Evolutionary conservation across 352 stramenopile species (phyloP).

Genomic region (Phytophthora podocarpi): DNA sequence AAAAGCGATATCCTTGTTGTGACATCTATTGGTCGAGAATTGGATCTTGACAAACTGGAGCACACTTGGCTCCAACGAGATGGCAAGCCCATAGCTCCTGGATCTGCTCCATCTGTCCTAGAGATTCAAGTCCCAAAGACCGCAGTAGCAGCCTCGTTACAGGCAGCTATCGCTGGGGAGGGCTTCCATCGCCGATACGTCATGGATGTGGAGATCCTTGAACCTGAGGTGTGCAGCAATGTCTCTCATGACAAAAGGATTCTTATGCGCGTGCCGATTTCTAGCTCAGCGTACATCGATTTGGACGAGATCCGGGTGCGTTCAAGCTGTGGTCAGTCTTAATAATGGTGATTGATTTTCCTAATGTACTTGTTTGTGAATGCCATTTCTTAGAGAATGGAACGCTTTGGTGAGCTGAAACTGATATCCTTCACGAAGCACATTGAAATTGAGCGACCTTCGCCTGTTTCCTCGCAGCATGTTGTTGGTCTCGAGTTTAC

Average conservation of each 20-base stretch:
- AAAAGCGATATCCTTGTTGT: slow-evolving; percentile 16
- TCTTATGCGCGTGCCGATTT: slow-evolving; percentile 46
- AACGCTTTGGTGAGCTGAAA: slow-evolving; percentile 53
- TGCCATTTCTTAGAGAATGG: slow-evolving; percentile 44
- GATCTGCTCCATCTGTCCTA: not conserved
- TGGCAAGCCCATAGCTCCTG: not conserved
- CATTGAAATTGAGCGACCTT: slow-evolving; percentile 70
- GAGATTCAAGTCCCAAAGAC: slow-evolving; percentile 4
- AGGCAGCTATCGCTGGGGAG: slow-evolving; percentile 32
- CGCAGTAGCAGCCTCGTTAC: slow-evolving; percentile 24
- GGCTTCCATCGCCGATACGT: slow-evolving; percentile 54
- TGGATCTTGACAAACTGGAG: slow-evolving; percentile 19
- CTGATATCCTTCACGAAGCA: slow-evolving; percentile 57
- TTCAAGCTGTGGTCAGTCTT: not conserved
- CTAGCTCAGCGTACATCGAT: slow-evolving; percentile 51
- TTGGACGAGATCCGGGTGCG: slow-evolving; percentile 61
- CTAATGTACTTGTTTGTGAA: not conserved
- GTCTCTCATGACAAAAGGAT: slow-evolving; percentile 21
- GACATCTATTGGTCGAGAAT: slow-evolving; percentile 13
- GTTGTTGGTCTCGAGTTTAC: slow-evolving; percentile 51
- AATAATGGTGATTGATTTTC: not conserved
- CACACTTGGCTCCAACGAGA: slow-evolving; percentile 21
- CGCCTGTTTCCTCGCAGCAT: slow-evolving; percentile 57
- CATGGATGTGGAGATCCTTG: slow-evolving; percentile 38
- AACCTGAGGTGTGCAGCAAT: slow-evolving; percentile 8